Evolutionary conservation across 1,284 basidiomycete genomes (phyloP), one percentile per base, ranked within the genome.

Genomic region (Hymenochaete sp.): DNA sequence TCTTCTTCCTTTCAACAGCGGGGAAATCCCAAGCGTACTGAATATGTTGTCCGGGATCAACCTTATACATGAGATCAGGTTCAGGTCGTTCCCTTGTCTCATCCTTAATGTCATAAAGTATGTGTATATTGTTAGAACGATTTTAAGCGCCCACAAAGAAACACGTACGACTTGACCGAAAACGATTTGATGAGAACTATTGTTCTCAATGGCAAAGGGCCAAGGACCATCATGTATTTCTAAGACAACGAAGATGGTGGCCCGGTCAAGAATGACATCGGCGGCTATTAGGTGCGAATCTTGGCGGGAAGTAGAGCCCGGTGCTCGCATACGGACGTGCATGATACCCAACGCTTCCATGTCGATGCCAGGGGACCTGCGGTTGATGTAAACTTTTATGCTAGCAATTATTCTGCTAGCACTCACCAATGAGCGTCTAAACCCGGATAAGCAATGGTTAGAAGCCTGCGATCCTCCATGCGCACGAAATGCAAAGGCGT

Each of bases 21-120:
- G 96, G 96, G 53, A 77, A 82, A 61, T 99, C 96, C 96, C 96
- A 99, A 4, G 93, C 86, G 59, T 98, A 99, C 42, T 74, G 68
- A 44, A 75, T 62, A 33, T 68, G 72, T 6, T 72, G 70, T 39
- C 72, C 78, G 7, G 79, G 71, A n/a, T 66, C 60, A 8, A 92
- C 62, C 39, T 67, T 71, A 62, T 92, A 86, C 37, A 44, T 59
- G 59, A 26, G 55, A 45, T 42, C 62, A 56, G 56, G 56, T 26
- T 61, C 61, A 28, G 58, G 59, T 31, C 70, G 67, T 29, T 67
- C 67, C 38, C 65, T 69, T 48, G 61, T 60, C 10, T 64, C 62
- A 59, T 82, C 79, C 79, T 85, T 42, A n/a, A n/a, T n/a, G n/a
- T 42, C 29, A 26, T 40, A 47, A n/a, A 6, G 18, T 24, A n/a